A percentile compares a stretch with the other conserved stretches of the same genome.
These are phyloP conservation scores for Jatropha multifida DNA, from an alignment of 441 rosid genomes.

Conservation along the genomic window DNA sequence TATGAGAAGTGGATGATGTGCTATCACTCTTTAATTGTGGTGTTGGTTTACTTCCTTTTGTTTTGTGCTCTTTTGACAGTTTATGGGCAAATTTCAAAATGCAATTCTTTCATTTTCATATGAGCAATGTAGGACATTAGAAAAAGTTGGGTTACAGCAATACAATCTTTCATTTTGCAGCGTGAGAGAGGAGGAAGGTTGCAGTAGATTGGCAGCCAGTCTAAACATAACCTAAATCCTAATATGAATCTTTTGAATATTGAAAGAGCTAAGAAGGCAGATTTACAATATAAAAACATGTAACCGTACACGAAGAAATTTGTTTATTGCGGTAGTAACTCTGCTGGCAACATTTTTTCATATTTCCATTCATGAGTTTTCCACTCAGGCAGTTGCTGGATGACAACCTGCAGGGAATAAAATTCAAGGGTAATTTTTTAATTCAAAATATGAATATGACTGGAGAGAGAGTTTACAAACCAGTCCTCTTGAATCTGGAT, in stretches of 20 bases:
- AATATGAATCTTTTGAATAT: no score
- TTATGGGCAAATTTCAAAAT: no score
- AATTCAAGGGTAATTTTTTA: background rate
- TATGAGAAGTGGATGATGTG: slow-evolving; percentile 2
- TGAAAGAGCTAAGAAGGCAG: no score
- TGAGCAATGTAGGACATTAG: no score
- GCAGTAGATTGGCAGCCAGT: no score
- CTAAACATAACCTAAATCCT: no score
- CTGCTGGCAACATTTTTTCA: slow-evolving; percentile 30
- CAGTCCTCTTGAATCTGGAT: slow-evolving; percentile 72
- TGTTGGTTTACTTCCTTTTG: background rate
- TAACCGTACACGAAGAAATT: background rate
- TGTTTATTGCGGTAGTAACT: slow-evolving; percentile 8
- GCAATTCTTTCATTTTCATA: no score
- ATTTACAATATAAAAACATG: background rate
- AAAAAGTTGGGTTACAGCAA: no score
- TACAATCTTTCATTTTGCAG: no score
- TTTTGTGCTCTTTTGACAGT: background rate
- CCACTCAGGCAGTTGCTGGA: slow-evolving; percentile 95
- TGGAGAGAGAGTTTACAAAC: slow-evolving; percentile 36
- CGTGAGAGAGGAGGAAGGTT: no score
- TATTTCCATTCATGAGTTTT: slow-evolving; percentile 85
- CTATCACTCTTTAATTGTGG: background rate
- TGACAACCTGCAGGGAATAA: slow-evolving; percentile 49
- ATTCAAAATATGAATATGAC: background rate